Conservation (phyloP, 2,329 filamentous ascomycete species). For the Tolypocladium amazonense region DNA sequence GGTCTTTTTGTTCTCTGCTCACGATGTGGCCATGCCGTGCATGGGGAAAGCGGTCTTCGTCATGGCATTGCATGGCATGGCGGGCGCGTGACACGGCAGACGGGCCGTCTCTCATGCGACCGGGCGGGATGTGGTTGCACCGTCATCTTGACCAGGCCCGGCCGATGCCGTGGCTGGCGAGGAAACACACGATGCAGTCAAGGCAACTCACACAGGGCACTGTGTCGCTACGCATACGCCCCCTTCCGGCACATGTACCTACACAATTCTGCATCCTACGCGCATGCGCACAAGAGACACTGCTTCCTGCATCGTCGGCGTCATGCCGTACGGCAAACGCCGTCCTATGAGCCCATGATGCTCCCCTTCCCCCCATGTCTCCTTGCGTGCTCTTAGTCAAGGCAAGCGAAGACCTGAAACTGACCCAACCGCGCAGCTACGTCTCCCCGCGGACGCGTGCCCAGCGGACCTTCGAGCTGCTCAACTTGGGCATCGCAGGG, state of each 20-base stretch:
- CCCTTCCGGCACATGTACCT: not conserved
- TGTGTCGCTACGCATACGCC: not conserved
- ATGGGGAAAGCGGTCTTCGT: not conserved
- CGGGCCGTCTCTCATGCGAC: not conserved
- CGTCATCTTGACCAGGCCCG: not conserved
- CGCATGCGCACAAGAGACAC: not conserved
- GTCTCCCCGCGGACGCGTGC: slow-evolving; percentile 80
- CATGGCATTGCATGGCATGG: not conserved
- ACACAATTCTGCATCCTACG: not conserved
- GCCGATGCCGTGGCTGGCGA: not conserved
- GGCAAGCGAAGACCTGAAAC: slow-evolving; percentile 1
- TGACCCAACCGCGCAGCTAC: slow-evolving; percentile 39
- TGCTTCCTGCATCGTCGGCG: not conserved
- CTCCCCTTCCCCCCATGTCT: not conserved
- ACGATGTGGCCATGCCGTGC: not conserved
- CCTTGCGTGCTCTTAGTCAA: not conserved
- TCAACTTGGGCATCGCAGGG: slow-evolving; percentile 61
- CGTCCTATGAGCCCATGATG: not conserved
- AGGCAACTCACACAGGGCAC: not conserved
- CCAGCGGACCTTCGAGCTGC: slow-evolving; percentile 80
- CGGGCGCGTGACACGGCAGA: not conserved
- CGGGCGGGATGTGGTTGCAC: not conserved
- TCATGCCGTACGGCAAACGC: not conserved
- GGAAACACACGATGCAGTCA: not conserved
- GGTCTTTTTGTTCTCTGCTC: not conserved